Evolutionary conservation across 306 rosid species (phyloP).

Genomic region (Begonia masoniana): DNA sequence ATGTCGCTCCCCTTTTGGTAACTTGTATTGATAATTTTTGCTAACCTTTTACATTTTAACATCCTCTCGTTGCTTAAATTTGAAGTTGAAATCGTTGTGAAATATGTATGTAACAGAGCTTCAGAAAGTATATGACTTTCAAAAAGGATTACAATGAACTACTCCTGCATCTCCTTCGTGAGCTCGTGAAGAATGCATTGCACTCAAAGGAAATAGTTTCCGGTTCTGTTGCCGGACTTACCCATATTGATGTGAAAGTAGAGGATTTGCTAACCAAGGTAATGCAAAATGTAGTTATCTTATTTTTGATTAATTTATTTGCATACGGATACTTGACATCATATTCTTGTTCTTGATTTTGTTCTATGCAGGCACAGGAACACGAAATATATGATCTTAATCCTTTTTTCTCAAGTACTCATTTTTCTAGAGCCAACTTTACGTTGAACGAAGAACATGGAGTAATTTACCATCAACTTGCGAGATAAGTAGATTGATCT

Average conservation of each 20-base stretch:
- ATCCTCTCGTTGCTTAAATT: no score
- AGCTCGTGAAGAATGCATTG: conserved; percentile 75
- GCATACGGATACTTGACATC: background rate
- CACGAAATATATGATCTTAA: conserved; percentile 72
- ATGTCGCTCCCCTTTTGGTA: no score
- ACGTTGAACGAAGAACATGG: conserved; percentile 47
- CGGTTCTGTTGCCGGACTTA: conserved; percentile 48
- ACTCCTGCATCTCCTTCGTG: conserved; percentile 59
- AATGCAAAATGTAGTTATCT: background rate
- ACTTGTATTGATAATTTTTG: no score
- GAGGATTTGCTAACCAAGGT: conserved; percentile 68
- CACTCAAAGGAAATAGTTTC: conserved; percentile 65
- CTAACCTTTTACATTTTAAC: no score
- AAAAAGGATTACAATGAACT: conserved; percentile 81
- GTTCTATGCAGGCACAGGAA: conserved; percentile 68
- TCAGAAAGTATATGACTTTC: conserved; percentile 78
- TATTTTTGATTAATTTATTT: background rate
- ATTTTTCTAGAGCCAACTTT: conserved; percentile 52
- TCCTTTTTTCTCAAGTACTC: conserved; percentile 69
- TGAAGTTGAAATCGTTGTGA: background rate
- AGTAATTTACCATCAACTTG: conserved; percentile 54
- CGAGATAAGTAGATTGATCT: background rate
- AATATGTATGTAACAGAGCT: conserved; percentile 44
- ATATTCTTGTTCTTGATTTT: conserved; percentile 8
- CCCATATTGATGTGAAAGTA: conserved; percentile 55